These are phyloP conservation scores for Juncus effusus DNA, from an alignment of 176 grass and related monocot genomes.

Conservation along the genomic window DNA sequence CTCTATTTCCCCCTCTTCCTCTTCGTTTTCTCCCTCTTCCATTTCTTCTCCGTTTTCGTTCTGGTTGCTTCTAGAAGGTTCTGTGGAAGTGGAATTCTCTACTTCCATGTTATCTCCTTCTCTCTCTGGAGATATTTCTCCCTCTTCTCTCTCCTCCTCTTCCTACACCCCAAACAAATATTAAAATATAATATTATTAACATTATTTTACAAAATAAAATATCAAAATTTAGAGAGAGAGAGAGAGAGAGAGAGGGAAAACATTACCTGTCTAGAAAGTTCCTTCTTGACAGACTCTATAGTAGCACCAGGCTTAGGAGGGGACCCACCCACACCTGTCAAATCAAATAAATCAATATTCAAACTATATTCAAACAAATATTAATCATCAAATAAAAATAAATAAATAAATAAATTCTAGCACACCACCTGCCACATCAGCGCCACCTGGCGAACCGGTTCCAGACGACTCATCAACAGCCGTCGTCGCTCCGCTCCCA, in stretches of 20 bases:
- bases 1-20: slow-evolving; percentile 46
- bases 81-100: slow-evolving; percentile 43
- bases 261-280: slow-evolving; percentile 15
- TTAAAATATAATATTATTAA: slow-evolving; percentile 15
- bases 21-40: slow-evolving; percentile 50
- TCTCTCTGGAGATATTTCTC: slow-evolving; percentile 62
- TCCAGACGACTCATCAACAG: slow-evolving; percentile 36
- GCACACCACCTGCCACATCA: slow-evolving; percentile 24
- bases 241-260: neutral
- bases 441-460: slow-evolving; percentile 34
- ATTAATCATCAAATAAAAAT: neutral
- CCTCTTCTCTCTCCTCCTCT: slow-evolving; percentile 61
- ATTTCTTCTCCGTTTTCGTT: slow-evolving; percentile 26
- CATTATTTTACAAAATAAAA: slow-evolving; percentile 28
- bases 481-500: slow-evolving; percentile 30
- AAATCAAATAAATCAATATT: slow-evolving; percentile 24
- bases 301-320: slow-evolving; percentile 4
- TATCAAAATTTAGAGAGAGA: neutral
- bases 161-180: neutral
- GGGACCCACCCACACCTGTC: slow-evolving; percentile 12
- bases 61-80: slow-evolving; percentile 13
- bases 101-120: slow-evolving; percentile 44
- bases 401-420: slow-evolving; percentile 20
- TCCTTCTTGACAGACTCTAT: slow-evolving; percentile 5
- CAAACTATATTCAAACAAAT: slow-evolving; percentile 9